Percentiles rank a stretch among this genome's conserved stretches.
Evolutionary conservation across 495 filamentous ascomycete genomes (phyloP).

Genomic region (Neurospora hispaniola): DNA sequence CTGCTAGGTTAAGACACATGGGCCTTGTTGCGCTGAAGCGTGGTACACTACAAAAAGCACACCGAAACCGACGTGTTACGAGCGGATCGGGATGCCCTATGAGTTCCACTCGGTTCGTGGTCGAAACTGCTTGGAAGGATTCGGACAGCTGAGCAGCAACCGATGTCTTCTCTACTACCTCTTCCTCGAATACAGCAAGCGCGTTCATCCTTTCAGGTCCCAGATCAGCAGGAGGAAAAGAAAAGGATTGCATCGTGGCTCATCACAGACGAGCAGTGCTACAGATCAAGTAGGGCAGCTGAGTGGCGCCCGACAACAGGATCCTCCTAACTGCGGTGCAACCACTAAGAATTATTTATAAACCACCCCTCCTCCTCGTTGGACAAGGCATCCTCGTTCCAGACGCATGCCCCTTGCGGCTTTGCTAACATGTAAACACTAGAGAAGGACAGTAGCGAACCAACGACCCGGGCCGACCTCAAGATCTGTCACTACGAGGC

Average conservation of each 20-base stretch:
- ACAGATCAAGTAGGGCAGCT: not conserved
- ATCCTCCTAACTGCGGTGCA: not conserved
- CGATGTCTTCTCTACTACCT: not conserved
- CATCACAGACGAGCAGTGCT: not conserved
- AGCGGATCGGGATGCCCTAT: not conserved
- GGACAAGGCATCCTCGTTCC: not conserved
- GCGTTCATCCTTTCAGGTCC: not conserved
- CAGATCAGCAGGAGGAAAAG: not conserved
- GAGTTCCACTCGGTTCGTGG: not conserved
- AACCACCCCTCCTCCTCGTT: not conserved
- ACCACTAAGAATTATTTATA: not conserved
- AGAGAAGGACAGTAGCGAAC: not conserved
- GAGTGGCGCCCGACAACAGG: not conserved
- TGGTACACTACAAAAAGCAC: not conserved
- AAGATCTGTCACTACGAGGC: not conserved
- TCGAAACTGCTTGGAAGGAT: not conserved
- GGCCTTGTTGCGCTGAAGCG: not conserved
- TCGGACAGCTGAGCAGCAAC: not conserved
- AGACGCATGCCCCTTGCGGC: not conserved
- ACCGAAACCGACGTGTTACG: not conserved
- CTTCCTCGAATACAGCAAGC: not conserved
- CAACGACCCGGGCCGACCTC: not conserved
- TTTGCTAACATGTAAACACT: not conserved
- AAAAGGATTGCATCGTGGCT: not conserved
- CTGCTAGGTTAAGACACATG: not conserved